Base-by-base conservation (phyloP, 2,329 filamentous ascomycete genomes). In the Teratosphaeria viscida region DNA sequence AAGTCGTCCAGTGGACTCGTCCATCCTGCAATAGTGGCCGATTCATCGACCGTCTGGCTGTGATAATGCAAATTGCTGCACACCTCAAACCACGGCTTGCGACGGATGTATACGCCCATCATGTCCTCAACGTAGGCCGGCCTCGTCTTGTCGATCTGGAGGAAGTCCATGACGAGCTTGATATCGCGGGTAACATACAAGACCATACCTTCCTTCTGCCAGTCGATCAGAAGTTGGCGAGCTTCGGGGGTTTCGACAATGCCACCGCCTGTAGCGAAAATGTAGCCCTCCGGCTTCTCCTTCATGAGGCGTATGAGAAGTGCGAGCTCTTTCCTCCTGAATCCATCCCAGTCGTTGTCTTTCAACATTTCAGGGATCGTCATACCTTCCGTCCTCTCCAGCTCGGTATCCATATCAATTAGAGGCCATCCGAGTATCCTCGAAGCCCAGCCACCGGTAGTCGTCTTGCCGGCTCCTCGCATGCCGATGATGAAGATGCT, bases 401-500 rank as follows among this genome's bases (percentile, higher is more conserved):
- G 81, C 70, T 95, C 90, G 2, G 85, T 84, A 71, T 99, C 94
- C 32, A 99, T 81, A 71, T 99, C 94, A 58, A 95, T 77, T 62
- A 96, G 86, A 6, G 88, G 85, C 70, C 90, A 85, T 56, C 85
- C 83, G 1, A 97, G 78, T 32, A 88, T 82, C 62, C 83, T 83
- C 0, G 88, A 86, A 69, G 94, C 87, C 90, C 92, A 96, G 14
- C 84, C 82, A 57, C 94, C 94, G 39, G 89, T 88, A 0, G 94
- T 99, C 0, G 94, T 96, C 78, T 99, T 99, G 29, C 94, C 94
- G 49, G 92, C 94, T 59, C 94, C 94, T 65, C 94, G 85, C 94
- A 99, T 99, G 10, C 94, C 94, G 65, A 99, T 92, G 62, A 99
- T 87, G 75, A 96, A 91, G 57, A 97, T 86, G 0, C 92, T 96